Percentiles rank a stretch among this genome's conserved stretches.
Evolutionary conservation across 345 rosid genomes (phyloP).

Genomic region (Passiflora organensis): DNA sequence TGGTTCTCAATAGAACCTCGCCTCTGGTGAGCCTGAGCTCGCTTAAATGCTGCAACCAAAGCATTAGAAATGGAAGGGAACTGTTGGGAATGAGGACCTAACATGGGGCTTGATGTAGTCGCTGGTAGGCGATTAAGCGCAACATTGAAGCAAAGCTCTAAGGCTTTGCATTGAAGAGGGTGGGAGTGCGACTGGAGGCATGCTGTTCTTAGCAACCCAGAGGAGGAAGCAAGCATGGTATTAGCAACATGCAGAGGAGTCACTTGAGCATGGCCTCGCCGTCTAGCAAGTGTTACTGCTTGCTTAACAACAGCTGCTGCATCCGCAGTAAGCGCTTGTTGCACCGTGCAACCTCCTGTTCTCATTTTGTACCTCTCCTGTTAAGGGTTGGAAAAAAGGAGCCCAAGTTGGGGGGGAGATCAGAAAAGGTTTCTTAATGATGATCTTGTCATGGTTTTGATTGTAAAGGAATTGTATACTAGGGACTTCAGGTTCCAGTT

Average conservation of each 20-base stretch:
- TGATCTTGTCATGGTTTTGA: not conserved
- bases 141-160: slow-evolving; percentile 79
- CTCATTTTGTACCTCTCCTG: slow-evolving; percentile 17
- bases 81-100: slow-evolving; percentile 24
- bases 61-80: slow-evolving; percentile 66
- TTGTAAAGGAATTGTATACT: not conserved
- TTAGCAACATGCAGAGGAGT: slow-evolving; percentile 57
- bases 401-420: not conserved
- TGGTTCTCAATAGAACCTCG: slow-evolving; percentile 71
- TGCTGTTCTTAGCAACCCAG: slow-evolving; percentile 51
- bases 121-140: slow-evolving; percentile 72
- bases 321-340: slow-evolving; percentile 28
- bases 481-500: not conserved
- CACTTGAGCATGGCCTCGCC: slow-evolving; percentile 32
- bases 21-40: slow-evolving; percentile 80
- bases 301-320: slow-evolving; percentile 26
- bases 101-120: slow-evolving; percentile 36
- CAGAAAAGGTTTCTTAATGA: not conserved
- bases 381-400: not conserved
- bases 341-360: slow-evolving; percentile 29
- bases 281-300: slow-evolving; percentile 20
- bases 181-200: slow-evolving; percentile 66
- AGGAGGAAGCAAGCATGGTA: slow-evolving; percentile 51
- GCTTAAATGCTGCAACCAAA: slow-evolving; percentile 62
- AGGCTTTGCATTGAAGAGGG: slow-evolving; percentile 65